Evolutionary conservation across 805 yeast genomes (phyloP).

Genomic region (Hanseniaspora jakobsenii): DNA sequence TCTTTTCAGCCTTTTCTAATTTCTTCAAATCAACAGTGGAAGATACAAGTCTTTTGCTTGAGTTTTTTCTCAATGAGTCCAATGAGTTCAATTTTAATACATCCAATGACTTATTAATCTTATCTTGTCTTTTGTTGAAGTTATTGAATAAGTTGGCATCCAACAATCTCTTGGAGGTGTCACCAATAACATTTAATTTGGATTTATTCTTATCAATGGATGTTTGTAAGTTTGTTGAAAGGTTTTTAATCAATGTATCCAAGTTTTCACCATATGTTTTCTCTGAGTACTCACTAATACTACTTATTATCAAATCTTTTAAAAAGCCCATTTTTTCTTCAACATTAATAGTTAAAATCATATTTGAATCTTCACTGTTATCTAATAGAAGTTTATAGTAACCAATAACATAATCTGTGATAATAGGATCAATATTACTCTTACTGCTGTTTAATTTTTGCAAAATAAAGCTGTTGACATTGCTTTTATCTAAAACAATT

Average conservation of each 20-base stretch:
- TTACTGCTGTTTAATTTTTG: not conserved
- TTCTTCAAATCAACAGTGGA: conserved; percentile 92
- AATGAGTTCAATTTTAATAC: conserved; percentile 45
- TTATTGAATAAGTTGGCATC: conserved; percentile 62
- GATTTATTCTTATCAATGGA: conserved; percentile 58
- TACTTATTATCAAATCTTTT: conserved; percentile 52
- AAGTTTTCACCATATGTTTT: conserved; percentile 29
- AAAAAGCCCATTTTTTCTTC: conserved; percentile 58
- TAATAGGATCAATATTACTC: conserved; percentile 57
- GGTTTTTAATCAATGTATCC: conserved; percentile 30
- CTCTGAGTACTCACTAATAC: conserved; percentile 62
- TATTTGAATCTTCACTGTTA: conserved; percentile 70
- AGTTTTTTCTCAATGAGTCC: conserved; percentile 68
- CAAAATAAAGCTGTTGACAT: conserved; percentile 10
- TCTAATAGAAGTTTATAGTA: conserved; percentile 72
- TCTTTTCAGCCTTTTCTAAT: conserved; percentile 91
- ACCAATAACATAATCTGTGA: conserved; percentile 80
- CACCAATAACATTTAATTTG: conserved; percentile 67
- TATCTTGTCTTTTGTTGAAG: conserved; percentile 50
- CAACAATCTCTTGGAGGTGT: conserved; percentile 74
- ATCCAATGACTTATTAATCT: conserved; percentile 58
- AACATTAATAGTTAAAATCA: conserved; percentile 59
- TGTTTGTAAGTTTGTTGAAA: conserved; percentile 39
- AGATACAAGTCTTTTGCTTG: conserved; percentile 82
- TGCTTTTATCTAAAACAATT: conserved; percentile 7